These are phyloP conservation scores for Micractinium conductrix DNA, from an alignment of 139 green algal species.

Conservation along the genomic window DNA sequence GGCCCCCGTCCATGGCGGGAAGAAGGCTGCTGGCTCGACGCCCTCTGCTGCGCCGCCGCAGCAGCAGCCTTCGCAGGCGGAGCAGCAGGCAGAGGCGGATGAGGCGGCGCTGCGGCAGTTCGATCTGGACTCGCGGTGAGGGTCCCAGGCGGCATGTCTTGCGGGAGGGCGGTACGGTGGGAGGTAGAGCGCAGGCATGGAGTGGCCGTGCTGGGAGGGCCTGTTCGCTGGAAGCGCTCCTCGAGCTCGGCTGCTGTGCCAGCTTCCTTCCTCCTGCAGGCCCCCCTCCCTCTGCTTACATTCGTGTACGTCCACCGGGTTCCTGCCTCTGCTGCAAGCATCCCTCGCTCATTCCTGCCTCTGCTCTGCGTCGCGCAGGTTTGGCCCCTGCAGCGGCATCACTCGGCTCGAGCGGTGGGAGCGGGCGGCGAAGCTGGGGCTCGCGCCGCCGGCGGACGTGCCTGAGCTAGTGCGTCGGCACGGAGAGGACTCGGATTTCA, in stretches of 20 bases:
- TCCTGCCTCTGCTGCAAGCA: too few relatives aligned
- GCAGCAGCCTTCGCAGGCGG: not conserved
- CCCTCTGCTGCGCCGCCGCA: not conserved
- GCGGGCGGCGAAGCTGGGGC: conserved; percentile 39
- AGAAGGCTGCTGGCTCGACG: not conserved
- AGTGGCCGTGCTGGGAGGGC: too few relatives aligned
- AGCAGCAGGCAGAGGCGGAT: conserved; percentile 14
- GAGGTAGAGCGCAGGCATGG: too few relatives aligned
- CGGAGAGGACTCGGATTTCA: not conserved
- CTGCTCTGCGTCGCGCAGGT: conserved; percentile 20
- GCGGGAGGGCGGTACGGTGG: too few relatives aligned
- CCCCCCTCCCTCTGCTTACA: not conserved
- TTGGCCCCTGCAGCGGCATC: conserved; percentile 39
- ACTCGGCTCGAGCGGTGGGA: conserved; percentile 41
- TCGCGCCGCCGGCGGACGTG: conserved; percentile 36
- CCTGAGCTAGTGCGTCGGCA: conserved; percentile 10
- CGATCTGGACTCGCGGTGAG: conserved; percentile 28
- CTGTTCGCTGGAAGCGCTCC: too few relatives aligned
- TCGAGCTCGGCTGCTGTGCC: too few relatives aligned
- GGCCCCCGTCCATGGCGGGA: not conserved
- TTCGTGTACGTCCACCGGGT: not conserved
- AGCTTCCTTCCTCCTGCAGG: not conserved
- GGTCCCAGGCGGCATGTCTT: too few relatives aligned
- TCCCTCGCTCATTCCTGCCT: not conserved
- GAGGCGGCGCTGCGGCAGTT: conserved; percentile 26